Base-by-base conservation (phyloP, 495 filamentous ascomycete genomes). In the Daldinia decipiens region DNA sequence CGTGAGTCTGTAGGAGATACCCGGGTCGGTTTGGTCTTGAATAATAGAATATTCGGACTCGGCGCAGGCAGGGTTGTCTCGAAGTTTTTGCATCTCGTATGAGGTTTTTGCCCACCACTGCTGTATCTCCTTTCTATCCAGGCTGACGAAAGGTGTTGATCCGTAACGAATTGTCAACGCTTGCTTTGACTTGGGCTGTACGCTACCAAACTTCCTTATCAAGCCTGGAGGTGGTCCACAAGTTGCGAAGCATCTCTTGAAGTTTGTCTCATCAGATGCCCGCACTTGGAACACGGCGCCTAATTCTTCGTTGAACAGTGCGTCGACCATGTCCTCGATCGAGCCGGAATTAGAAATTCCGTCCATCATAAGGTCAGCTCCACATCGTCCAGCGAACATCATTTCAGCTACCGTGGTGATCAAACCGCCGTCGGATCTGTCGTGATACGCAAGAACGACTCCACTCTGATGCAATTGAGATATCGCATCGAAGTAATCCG, bases 351-450 rank as follows among this genome's bases (percentile, higher is more conserved):
- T 79, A 1, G 86, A 74, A 53, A 97, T 84, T 45, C 83, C 86
- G 76, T 97, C 94, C 67, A 98, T 81, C 86, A 92, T 91, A 40
- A 98, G 82, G 59, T 95, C 90, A 26, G 92, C 87, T 65, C 96
- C 96, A 73, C 94, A 97, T 47, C 95, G 89, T 29, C 95, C 95
- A 11, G 95, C 95, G 74, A 99, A 98, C 88, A 97, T 96, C 95
- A 98, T 98, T 79, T 99, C 95, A 11, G 89, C 92, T 11, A 98
- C 83, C 7, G 95, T 93, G 12, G 95, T 97, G 72, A 98, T 88
- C 4, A 99, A 82, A 74, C 95, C 95, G 79, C 96, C 95, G 71
- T 98, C 95, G 15, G 93, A 97, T 36, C 90, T 86, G 76, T 98
- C 95, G 76, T 99, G 95, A 75, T 98, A 98, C 17, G 95, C 96